Evolutionary conservation across 352 stramenopile genomes (phyloP), one percentile per base, ranked within the genome.

Genomic region (Phytophthora citrophthora): DNA sequence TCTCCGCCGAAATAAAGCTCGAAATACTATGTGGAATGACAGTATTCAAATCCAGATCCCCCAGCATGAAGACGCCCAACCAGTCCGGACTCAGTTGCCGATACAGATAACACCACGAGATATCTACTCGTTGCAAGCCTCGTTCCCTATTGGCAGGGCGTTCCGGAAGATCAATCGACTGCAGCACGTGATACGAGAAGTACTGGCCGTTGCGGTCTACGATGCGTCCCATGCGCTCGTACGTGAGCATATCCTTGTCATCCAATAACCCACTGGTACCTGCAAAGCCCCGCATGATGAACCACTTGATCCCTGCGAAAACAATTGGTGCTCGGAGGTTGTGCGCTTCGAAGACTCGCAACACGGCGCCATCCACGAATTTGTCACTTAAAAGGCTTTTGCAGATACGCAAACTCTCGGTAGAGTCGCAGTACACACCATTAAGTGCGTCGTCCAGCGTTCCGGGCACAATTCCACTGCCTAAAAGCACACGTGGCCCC

Each of bases 241-340:
- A 89, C 20, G 70, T 74, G 43, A 87, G 73, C 54, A 71, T 49
- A 43, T 89, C 79, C 47, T 80, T 78, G 59, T 89, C 77, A 44
- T 69, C 67, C 27, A 83, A 63, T 39, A 89, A 54, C 20, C 76
- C 60, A 10, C 68, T 68, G 13, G 67, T 31, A 8, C 68, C 66
- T 13, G 68, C 64, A 23, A 74, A 61, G 36, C 64, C 68, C 32
- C 81, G 73, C 57, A 83, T 62, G 15, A 74, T 68, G 27, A 80
- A 84, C 79, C 79, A 87, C 67, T 89, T 89, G 64, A 89, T 74
- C 20, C 77, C 79, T 5, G 77, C 70, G 45, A 89, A 89, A 31
- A 87, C 72, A 53, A 89, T 74, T 9, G 79, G 66, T 53, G 74
- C 72, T 10, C 70, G 67, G 45, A 86, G 47, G 46, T 69, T 50